Evolutionary conservation across 2,329 filamentous ascomycete genomes (phyloP).

Genomic region (Trichoderma arundinaceum): DNA sequence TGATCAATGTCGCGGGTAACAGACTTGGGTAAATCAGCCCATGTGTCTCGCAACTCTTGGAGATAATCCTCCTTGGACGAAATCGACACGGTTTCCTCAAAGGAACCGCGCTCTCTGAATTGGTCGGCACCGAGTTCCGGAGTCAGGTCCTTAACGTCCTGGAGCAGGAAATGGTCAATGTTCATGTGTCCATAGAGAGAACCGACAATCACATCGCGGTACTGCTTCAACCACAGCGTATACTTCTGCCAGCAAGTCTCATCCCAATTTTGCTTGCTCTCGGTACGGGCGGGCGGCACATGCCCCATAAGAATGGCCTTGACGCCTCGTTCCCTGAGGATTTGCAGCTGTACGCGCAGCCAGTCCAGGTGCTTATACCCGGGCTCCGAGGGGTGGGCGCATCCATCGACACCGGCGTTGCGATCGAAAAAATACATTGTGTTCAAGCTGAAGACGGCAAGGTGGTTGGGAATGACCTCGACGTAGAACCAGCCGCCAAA

Average conservation of each 20-base stretch:
- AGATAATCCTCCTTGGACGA: conserved; percentile 74
- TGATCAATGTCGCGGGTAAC: conserved; percentile 36
- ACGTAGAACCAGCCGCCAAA: conserved; percentile 94
- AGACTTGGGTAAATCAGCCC: conserved; percentile 74
- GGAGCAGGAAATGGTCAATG: conserved; percentile 93
- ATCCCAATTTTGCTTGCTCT: conserved; percentile 87
- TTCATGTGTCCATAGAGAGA: conserved; percentile 96
- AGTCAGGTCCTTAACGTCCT: conserved; percentile 80
- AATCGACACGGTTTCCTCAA: conserved; percentile 63
- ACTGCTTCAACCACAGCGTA: conserved; percentile 86
- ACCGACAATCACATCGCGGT: conserved; percentile 83
- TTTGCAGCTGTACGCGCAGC: conserved; percentile 86
- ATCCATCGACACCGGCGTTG: conserved; percentile 93
- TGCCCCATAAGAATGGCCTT: conserved; percentile 95
- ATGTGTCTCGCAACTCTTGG: conserved; percentile 74
- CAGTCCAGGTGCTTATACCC: conserved; percentile 96
- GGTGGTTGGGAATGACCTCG: conserved; percentile 83
- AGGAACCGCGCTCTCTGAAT: conserved; percentile 36
- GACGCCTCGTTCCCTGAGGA: conserved; percentile 81
- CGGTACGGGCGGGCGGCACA: conserved; percentile 86
- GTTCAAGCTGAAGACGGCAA: conserved; percentile 93
- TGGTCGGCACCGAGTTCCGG: conserved; percentile 53
- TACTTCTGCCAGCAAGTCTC: conserved; percentile 99
- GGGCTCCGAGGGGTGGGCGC: conserved; percentile 76
- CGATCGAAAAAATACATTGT: conserved; percentile 95